Base-by-base conservation (phyloP, 139 green algal genomes). In the Coelastrella sp. region DNA sequence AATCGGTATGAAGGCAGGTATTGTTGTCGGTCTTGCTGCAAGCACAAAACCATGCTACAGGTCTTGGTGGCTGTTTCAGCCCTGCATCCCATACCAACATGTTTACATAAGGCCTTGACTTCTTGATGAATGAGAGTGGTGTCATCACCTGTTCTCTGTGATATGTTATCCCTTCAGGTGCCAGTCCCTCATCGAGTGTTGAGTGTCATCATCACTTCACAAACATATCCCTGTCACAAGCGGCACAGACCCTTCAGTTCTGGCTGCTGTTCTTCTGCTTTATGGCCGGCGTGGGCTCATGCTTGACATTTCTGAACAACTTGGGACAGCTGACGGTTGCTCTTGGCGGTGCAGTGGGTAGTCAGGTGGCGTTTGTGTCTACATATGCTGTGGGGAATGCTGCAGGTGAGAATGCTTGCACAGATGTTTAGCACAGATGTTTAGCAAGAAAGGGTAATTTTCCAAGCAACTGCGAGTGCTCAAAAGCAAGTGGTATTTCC, bases 231-330 rank as follows among this genome's bases (percentile, higher is more conserved):
- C 79, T 74, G 32, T 61, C 73, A 7, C 16, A 86, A 64, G 85
- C 88, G 58, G 57, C 91, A 32, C 22, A 32, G 13, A 92, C 57
- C n/a, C 47, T 87, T 47, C 76, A 95, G 56, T 96, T 97, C 83
- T 98, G 96, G 96, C 68, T 58, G 81, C 81, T 95, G 2, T 95
- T 95, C 75, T 5, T 92, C 4, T 84, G 89, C 23, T 94, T 95
- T 79, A 64, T 86, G 61, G 90, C 95, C 58, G 92, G 93, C 23
- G 89, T 92, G 47, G 96, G 96, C 23, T 81, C 85, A 5, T 95
- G 96, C 10, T 91, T 98, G 20, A 92, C 94, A 0, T 91, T 96
- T 59, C 92, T 98, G 20, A 98, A 98, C 93, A 98, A 98, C 92
- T 57, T 97, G n/a, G 90, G 90, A 0, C 91, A 96, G 85, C 77